Base-by-base conservation (phyloP, 2,329 filamentous ascomycete species). In the Colletotrichum eleusines region DNA sequence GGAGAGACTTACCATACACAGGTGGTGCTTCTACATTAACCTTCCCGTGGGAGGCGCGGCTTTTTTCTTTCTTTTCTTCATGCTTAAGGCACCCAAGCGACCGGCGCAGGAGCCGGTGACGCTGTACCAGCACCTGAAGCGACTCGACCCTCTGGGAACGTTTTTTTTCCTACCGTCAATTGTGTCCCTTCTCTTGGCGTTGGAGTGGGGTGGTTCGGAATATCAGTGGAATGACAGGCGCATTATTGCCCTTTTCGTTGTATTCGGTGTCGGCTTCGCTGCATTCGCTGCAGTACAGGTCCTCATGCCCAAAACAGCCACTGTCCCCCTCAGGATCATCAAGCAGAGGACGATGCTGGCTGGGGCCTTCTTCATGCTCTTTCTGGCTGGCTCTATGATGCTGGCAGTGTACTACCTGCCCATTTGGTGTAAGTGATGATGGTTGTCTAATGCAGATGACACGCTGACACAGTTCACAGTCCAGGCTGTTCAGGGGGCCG, bases 11-110 rank as follows among this genome's bases (percentile, higher is more conserved):
- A 63, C 69, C 5, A 18, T 12, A 46, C 26, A 8, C 35, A 79
- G 82, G 59, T 86, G 87, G 87, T 89, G 87, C 75, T 89, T 89
- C 74, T 89, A 86, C 75, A 85, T 89, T 75, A 89, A 89, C 72
- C 82, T 89, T 20, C 87, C 87, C 9, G 82, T 89, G 63, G 87
- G 87, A 26, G 85, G 80, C 33, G 78, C 85, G n/a, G 84, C 85
- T 5, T 79, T 85, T n/a, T 12, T 84, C 14, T 84, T 84, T 63
- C 81, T 89, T 63, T 77, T 83, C 48, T 78, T 88, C 64, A 84
- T 86, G 74, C 83, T 87, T 73, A 80, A 84, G 18, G 76, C 83
- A 16, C 83, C 86, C 3, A 74, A 75, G 54, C 64, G 66, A 31
- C 77, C 77, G 38, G 73, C 75, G 3, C 69, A 74, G 31, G 75